Conservation (phyloP, 192 early-diverging fungal species). For the Podila verticillata region DNA sequence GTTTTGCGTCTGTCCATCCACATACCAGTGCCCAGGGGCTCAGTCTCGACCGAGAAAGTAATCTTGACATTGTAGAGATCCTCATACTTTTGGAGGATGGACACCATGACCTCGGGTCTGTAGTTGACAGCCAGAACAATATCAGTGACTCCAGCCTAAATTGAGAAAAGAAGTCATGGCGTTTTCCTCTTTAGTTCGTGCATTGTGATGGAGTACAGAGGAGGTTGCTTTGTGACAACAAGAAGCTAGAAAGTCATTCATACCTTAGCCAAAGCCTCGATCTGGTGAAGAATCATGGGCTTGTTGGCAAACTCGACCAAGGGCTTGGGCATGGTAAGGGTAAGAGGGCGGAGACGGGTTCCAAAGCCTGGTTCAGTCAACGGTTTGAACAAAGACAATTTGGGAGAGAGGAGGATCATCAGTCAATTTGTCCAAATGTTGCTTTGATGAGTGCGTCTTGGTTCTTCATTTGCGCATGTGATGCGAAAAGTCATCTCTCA, state of each 20-base stretch:
- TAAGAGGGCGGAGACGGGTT: slow-evolving; percentile 96
- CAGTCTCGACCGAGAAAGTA: slow-evolving; percentile 96
- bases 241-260: background rate
- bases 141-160: slow-evolving; percentile 95
- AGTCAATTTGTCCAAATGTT: background rate
- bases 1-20: background rate
- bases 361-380: slow-evolving; percentile 80
- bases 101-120: slow-evolving; percentile 97
- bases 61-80: slow-evolving; percentile 91
- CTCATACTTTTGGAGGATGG: slow-evolving; percentile 94
- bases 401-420: background rate
- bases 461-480: background rate
- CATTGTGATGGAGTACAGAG: too few species aligned
- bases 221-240: too few species aligned
- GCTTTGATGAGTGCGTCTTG: too few species aligned
- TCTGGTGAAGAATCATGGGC: slow-evolving; percentile 99
- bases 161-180: background rate
- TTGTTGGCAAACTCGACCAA: slow-evolving; percentile 99
- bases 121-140: slow-evolving; percentile 99
- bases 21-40: slow-evolving; percentile 92
- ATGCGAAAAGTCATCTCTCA: background rate
- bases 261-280: slow-evolving; percentile 96
- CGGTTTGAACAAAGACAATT: background rate
- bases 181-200: too few species aligned
- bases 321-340: slow-evolving; percentile 96